Evolutionary conservation across 306 rosid genomes (phyloP).

Genomic region (Vigna mungo): DNA sequence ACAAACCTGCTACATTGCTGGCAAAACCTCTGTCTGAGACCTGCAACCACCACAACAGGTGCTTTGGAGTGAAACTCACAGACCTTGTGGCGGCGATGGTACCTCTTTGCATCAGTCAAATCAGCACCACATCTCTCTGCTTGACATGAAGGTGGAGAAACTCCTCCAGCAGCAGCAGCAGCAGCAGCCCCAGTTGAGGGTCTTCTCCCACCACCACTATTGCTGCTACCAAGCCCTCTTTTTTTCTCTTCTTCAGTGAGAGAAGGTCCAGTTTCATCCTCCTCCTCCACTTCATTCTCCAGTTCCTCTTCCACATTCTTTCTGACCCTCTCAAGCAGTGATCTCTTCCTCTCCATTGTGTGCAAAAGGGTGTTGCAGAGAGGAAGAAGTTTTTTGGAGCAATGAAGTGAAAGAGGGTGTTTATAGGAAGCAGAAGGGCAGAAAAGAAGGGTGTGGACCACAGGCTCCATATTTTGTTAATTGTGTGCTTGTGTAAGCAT

Average conservation of each 20-base stretch:
- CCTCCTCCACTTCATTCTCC: conserved; percentile 77
- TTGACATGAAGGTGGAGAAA: conserved; percentile 70
- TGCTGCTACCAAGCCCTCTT: conserved; percentile 46
- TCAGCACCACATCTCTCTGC: conserved; percentile 85
- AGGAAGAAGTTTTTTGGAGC: conserved; percentile 45
- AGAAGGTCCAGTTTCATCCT: conserved; percentile 44
- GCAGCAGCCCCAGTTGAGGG: conserved; percentile 42
- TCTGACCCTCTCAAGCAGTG: conserved; percentile 55
- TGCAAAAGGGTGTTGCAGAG: conserved; percentile 27
- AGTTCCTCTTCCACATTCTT: conserved; percentile 62
- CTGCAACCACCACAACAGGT: conserved; percentile 71
- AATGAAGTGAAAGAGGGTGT: conserved; percentile 47
- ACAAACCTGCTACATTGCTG: conserved; percentile 98
- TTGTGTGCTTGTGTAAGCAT: conserved; percentile 40
- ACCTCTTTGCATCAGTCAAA: conserved; percentile 74
- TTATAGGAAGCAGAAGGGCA: conserved; percentile 49
- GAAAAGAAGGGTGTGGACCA: conserved; percentile 65
- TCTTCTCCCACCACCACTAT: conserved; percentile 44
- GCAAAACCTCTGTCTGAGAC: conserved; percentile 85
- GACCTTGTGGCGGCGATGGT: conserved; percentile 97
- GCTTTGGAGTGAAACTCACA: conserved; percentile 94
- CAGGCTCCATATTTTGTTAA: conserved; percentile 49
- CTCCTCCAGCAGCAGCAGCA: conserved; percentile 43
- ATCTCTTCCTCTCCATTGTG: conserved; percentile 71
- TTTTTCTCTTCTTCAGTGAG: conserved; percentile 59